Conservation (phyloP, 257 asterid species). For the Linderniella brevidens region DNA sequence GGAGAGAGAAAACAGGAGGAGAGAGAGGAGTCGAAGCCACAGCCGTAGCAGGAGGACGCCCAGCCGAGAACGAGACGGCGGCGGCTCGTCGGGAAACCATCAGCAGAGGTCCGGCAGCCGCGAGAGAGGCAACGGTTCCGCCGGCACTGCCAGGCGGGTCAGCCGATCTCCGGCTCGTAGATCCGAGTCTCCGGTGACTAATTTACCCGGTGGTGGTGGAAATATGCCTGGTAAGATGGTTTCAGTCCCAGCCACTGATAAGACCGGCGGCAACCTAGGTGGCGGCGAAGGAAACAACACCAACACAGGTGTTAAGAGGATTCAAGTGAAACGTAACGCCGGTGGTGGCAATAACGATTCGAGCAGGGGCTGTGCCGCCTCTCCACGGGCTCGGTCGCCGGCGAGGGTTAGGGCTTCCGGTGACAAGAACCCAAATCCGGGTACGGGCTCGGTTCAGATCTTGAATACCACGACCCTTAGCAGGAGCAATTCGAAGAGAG, state of each 20-base stretch:
- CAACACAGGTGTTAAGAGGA: constrained; percentile 42
- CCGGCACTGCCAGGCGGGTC: constrained; percentile 59
- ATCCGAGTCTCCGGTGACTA: constrained; percentile 86
- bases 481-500: constrained; percentile 87
- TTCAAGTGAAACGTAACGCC: constrained; percentile 74
- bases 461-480: constrained; percentile 65
- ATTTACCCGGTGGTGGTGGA: constrained; percentile 17
- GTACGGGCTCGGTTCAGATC: constrained; percentile 42
- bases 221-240: constrained; percentile 81
- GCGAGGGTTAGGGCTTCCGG: constrained; percentile 35
- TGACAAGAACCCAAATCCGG: too few species aligned
- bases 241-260: constrained; percentile 74
- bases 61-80: constrained; percentile 65
- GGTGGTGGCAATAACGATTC: constrained; percentile 33
- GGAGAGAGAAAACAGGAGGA: constrained; percentile 48
- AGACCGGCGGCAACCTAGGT: constrained; percentile 32
- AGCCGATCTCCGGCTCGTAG: constrained; percentile 90
- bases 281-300: constrained; percentile 20
- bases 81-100: constrained; percentile 7
- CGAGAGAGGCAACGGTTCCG: constrained; percentile 26
- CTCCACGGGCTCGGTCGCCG: constrained; percentile 89
- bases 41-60: constrained; percentile 91
- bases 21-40: constrained; percentile 44
- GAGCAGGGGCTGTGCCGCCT: constrained; percentile 36
- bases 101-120: constrained; percentile 8